A percentile compares a stretch with the other conserved stretches of the same genome.
Conservation (phyloP, 805 yeast genomes). For the Candida broadrunensis region DNA sequence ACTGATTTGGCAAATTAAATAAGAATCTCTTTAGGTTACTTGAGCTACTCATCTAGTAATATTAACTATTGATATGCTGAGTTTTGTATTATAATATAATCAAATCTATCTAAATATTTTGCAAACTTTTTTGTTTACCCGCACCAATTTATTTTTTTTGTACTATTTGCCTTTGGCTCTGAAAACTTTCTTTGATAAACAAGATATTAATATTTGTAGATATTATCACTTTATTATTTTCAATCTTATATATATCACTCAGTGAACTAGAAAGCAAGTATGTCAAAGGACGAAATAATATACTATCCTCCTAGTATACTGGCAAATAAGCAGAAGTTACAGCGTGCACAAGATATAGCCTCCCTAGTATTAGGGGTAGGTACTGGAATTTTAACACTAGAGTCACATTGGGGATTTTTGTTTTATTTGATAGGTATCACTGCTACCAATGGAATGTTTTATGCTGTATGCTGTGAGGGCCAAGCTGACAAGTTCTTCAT, state of each 20-base stretch:
- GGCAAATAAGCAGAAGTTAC: constrained; percentile 24
- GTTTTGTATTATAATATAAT: too few relatives aligned
- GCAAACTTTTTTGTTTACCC: not conserved
- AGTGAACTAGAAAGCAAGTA: too few relatives aligned
- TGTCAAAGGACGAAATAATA: constrained; percentile 7
- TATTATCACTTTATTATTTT: too few relatives aligned
- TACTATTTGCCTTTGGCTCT: too few relatives aligned
- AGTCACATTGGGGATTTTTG: constrained; percentile 31
- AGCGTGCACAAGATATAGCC: constrained; percentile 35
- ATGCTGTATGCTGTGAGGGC: constrained; percentile 29
- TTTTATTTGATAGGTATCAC: constrained; percentile 33
- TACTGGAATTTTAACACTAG: constrained; percentile 38
- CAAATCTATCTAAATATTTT: too few relatives aligned
- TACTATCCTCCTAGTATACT: constrained; percentile 27
- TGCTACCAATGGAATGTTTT: constrained; percentile 27
- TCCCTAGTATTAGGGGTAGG: constrained; percentile 37
- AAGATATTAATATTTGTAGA: too few relatives aligned
- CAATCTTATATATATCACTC: too few relatives aligned
- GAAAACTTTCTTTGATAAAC: too few relatives aligned
- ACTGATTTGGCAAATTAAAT: constrained; percentile 28
- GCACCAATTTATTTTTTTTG: not conserved
- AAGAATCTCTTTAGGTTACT: constrained; percentile 24
- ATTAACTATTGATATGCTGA: too few relatives aligned
- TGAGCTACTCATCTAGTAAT: too few relatives aligned
- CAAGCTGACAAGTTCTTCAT: constrained; percentile 21